Evolutionary conservation across 805 yeast species (phyloP), one percentile per base, ranked within the genome.

Genomic region (Barnettozyma californica): DNA sequence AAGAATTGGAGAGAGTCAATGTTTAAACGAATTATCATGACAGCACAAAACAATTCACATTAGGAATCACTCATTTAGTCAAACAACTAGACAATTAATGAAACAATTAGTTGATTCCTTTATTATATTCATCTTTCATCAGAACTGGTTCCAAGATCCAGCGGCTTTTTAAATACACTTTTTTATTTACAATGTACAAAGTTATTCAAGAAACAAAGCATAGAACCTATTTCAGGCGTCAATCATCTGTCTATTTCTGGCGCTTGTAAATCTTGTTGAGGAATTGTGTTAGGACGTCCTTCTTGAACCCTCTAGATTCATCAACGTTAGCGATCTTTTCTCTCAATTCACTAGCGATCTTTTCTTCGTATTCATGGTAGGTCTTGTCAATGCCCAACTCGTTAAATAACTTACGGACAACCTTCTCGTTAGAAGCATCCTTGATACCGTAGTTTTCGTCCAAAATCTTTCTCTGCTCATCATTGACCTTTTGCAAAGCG

Each of bases 261-360:
- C 99, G 87, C 75, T 90, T 91, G 82, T 94, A 94, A 61, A 94
- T 87, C 73, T 94, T 94, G 67, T 80, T 76, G 62, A 94, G 79
- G 75, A 94, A 94, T 5, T 81, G 81, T 26, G 87, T 77, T 58
- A 94, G 75, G n/a, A 89, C 97, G 41, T 83, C 85, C 56, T 78
- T 80, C 71, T 88, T 92, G 71, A 94, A 87, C n/a, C 99, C 99
- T 63, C 95, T 81, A 20, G 86, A 74, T 70, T 92, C 98, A 64
- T 94, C 98, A 50, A 87, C 69, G 26, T 75, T 60, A n/a, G 76
- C 77, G 55, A 94, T 94, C 65, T 80, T 75, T 36, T 66, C 65
- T 60, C 71, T 78, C 64, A 94, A 75, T 51, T 84, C 78, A 43
- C 68, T 68, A 29, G 87, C 96, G 50, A 82, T 68, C 37, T 72